Evolutionary conservation across 2,329 filamentous ascomycete species (phyloP).

Genomic region (Penicillium sp.): DNA sequence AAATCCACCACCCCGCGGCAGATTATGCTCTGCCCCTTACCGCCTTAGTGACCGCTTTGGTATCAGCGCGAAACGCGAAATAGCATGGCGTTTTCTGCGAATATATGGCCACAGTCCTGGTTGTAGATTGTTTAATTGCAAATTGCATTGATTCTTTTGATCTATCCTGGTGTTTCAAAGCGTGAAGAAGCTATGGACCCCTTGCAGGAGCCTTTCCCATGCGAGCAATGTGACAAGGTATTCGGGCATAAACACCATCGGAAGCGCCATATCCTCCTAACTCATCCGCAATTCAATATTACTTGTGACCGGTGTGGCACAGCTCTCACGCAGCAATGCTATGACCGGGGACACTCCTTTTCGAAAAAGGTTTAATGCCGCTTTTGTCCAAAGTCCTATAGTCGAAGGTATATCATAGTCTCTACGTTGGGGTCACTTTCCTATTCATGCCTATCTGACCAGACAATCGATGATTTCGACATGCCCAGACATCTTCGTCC

Average conservation of each 20-base stretch:
- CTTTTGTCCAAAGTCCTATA: conserved; percentile 2
- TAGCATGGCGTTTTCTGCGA: neutral
- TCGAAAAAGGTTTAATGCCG: conserved; percentile 1
- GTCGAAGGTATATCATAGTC: neutral
- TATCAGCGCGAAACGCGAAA: neutral
- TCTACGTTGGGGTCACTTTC: neutral
- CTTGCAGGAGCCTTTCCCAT: neutral
- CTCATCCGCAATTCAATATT: conserved; percentile 1
- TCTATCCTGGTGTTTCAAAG: neutral
- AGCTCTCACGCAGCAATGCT: neutral
- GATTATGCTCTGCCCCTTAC: neutral
- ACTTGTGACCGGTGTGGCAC: conserved; percentile 1
- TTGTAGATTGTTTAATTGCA: neutral
- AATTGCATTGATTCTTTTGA: neutral
- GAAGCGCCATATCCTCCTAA: neutral
- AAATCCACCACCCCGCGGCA: conserved; percentile 20
- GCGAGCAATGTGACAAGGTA: conserved; percentile 4
- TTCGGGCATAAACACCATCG: neutral
- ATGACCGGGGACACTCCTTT: neutral
- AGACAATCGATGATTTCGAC: neutral
- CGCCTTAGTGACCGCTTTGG: conserved; percentile 3
- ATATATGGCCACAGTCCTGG: neutral
- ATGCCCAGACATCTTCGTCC: neutral
- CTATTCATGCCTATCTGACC: neutral
- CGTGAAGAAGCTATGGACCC: neutral